Base-by-base conservation (phyloP, 345 rosid species). In the Populus alba region DNA sequence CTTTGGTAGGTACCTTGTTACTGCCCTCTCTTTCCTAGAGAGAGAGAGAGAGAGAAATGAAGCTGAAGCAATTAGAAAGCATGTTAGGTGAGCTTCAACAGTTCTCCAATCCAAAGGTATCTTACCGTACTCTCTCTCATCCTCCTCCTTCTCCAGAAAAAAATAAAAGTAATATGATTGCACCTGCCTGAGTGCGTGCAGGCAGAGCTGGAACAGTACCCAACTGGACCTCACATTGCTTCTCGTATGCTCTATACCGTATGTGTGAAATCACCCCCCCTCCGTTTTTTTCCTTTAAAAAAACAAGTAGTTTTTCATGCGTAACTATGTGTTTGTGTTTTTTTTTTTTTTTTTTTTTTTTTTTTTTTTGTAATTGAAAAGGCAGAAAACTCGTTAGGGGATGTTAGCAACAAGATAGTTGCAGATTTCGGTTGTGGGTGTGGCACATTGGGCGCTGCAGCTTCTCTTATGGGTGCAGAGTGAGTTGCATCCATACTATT, bases 341-440 rank as follows among this genome's bases (percentile, higher is more conserved):
- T 4, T 33, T 27, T 27, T 27, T n/a, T n/a, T 3, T 31, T 2
- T 31, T 31, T 27, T 29, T 29, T 29, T 29, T 39, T 8, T 37
- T 37, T 37, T 37, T 39, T 9, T 39, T 10, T 68, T 75, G 15
- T 53, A 9, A 29, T 71, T 45, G 66, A 55, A 22, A 80, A 95
- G 99, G 99, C 98, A 11, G 98, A 92, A 83, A 91, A 87, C 86
- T 93, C 97, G 49, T 95, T 87, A 83, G 97, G 90, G 74, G 99
- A 93, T 79, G 90, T 93, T 79, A 78, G 79, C 73, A 76, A 78
- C 76, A 92, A 91, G 83, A 88, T 95, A 1, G 97, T 92, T 47
- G 99, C 92, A 0, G 99, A 95, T 94, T 95, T 95, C 73, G 99
- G 99, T 3, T 95, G 98, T 55, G 98, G 99, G 0, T 95, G 99